phyloP scores from a whole-genome alignment of 106 monocot genomes.

The Allium sativum region DNA sequence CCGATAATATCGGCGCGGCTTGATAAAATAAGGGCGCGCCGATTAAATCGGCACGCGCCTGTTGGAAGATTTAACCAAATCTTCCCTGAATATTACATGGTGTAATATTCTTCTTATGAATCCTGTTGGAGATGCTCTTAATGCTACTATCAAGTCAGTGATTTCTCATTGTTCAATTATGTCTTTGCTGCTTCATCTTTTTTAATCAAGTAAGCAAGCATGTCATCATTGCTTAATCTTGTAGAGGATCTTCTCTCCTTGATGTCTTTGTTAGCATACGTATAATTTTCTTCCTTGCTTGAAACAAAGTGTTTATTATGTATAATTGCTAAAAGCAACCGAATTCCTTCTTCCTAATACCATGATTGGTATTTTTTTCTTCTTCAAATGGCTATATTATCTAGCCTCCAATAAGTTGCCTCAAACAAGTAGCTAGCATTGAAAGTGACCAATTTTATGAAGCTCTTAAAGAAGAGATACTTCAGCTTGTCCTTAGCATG shows the following conservation, averaged over 20 bases:
- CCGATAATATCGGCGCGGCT: no score
- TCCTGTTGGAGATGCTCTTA: no score
- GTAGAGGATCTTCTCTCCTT: slow-evolving; percentile 35
- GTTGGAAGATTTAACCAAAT: no score
- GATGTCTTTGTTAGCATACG: slow-evolving; percentile 50
- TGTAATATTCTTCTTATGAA: no score
- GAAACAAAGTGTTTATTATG: not conserved
- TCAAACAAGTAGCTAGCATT: slow-evolving; percentile 69
- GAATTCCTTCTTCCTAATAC: no score
- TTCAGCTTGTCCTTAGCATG: no score
- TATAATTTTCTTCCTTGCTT: slow-evolving; percentile 76
- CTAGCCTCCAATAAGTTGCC: no score
- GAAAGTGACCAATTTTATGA: slow-evolving; percentile 44
- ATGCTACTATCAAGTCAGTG: slow-evolving; percentile 76
- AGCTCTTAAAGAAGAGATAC: slow-evolving; percentile 48
- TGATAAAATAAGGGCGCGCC: no score
- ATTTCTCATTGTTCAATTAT: slow-evolving; percentile 74
- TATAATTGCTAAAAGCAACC: no score
- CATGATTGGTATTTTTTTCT: no score
- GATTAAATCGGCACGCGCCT: no score
- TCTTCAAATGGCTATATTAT: slow-evolving; percentile 83
- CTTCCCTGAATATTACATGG: no score
- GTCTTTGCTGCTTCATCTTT: slow-evolving; percentile 21
- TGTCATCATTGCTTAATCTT: slow-evolving; percentile 39
- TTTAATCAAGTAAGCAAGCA: slow-evolving; percentile 51